Evolutionary conservation across 805 yeast species (phyloP).

Genomic region (Isabelozyma heimii): DNA sequence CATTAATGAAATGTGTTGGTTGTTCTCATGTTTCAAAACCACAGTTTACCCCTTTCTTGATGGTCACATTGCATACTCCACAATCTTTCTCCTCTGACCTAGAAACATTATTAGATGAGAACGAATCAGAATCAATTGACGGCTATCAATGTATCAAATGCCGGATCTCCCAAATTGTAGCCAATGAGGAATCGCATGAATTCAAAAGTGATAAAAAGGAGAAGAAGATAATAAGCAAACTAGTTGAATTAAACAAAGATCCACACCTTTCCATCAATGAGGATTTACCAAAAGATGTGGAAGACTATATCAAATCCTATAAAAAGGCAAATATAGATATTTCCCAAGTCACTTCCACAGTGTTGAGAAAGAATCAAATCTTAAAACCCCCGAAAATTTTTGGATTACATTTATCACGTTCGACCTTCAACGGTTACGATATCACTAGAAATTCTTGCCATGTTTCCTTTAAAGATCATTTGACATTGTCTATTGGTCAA

Average conservation of each 20-base stretch:
- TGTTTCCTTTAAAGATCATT: slow-evolving; percentile 58
- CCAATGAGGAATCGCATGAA: slow-evolving; percentile 20
- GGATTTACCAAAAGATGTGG: slow-evolving; percentile 54
- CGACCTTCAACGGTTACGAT: slow-evolving; percentile 66
- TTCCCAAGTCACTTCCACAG: slow-evolving; percentile 54
- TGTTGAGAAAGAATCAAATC: slow-evolving; percentile 62
- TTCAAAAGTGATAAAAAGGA: slow-evolving; percentile 21
- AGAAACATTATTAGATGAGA: slow-evolving; percentile 51
- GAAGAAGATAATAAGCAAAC: slow-evolving; percentile 23
- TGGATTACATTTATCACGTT: slow-evolving; percentile 82
- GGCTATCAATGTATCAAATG: slow-evolving; percentile 82
- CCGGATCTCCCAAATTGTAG: slow-evolving; percentile 35
- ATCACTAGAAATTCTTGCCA: slow-evolving; percentile 74
- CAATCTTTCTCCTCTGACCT: slow-evolving; percentile 46
- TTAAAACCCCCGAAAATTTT: slow-evolving; percentile 68
- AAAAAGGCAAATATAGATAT: slow-evolving; percentile 42
- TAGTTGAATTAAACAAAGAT: slow-evolving; percentile 34
- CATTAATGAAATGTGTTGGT: slow-evolving; percentile 65
- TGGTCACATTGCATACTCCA: slow-evolving; percentile 76
- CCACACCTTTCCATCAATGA: slow-evolving; percentile 55
- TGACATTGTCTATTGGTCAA: slow-evolving; percentile 48
- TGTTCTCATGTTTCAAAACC: slow-evolving; percentile 66
- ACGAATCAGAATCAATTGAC: slow-evolving; percentile 66
- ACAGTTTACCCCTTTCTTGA: slow-evolving; percentile 57
- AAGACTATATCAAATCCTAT: slow-evolving; percentile 47